Percentiles rank a stretch among this genome's conserved stretches.
Conservation (phyloP, 257 asterid genomes). For the Salvia rosmarinus region DNA sequence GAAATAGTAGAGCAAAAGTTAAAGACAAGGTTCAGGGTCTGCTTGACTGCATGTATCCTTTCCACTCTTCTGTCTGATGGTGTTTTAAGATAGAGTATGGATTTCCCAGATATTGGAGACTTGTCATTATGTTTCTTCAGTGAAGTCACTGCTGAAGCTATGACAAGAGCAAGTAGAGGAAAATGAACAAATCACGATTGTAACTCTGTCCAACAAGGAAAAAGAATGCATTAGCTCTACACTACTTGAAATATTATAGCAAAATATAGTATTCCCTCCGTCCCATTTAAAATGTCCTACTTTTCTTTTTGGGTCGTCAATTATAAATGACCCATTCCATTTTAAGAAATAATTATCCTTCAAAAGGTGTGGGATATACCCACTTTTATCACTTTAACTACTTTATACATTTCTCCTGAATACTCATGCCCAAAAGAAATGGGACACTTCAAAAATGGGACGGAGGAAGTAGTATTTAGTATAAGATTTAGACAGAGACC, state of each 20-base stretch:
- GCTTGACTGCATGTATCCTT: slow-evolving; percentile 96
- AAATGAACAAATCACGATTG: slow-evolving; percentile 88
- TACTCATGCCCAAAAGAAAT: too few relatives aligned
- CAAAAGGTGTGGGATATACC: too few relatives aligned
- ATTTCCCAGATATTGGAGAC: slow-evolving; percentile 85
- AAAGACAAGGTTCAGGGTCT: slow-evolving; percentile 16
- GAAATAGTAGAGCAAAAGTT: slow-evolving; percentile 3
- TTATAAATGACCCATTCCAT: too few relatives aligned
- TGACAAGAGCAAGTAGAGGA: slow-evolving; percentile 79
- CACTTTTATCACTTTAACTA: too few relatives aligned
- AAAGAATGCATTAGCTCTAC: slow-evolving; percentile 33
- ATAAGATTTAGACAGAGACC: slow-evolving; percentile 4
- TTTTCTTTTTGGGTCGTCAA: too few relatives aligned
- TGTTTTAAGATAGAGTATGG: slow-evolving; percentile 88
- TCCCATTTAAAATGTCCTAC: too few relatives aligned
- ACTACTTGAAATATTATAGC: slow-evolving; percentile 3
- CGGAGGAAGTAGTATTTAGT: slow-evolving; percentile 5
- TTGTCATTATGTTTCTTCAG: slow-evolving; percentile 86
- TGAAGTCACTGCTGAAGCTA: slow-evolving; percentile 85
- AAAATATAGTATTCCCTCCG: not conserved
- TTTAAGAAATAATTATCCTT: too few relatives aligned
- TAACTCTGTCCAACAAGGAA: slow-evolving; percentile 68
- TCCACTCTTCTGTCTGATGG: slow-evolving; percentile 98
- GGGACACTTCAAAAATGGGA: too few relatives aligned
- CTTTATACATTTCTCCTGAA: too few relatives aligned